Percentiles rank a stretch among this genome's conserved stretches.
Evolutionary conservation across 2,329 filamentous ascomycete species (phyloP).

Genomic region (Aspergillus sp.): DNA sequence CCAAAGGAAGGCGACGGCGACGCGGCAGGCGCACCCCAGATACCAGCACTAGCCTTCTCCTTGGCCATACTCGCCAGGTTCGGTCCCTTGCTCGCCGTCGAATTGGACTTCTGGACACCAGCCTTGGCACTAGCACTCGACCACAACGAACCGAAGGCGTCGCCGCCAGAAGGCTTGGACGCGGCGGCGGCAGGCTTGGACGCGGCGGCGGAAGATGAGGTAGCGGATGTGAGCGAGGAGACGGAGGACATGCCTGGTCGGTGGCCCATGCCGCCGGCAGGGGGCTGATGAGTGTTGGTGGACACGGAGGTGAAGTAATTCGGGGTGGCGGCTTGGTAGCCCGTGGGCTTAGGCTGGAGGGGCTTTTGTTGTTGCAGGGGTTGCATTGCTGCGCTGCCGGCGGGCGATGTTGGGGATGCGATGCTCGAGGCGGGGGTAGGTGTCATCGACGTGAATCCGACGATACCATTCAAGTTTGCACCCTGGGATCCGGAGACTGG

Average conservation of each 20-base stretch:
- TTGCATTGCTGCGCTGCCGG: constrained; percentile 47
- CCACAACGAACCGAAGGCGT: constrained; percentile 88
- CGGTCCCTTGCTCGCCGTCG: constrained; percentile 57
- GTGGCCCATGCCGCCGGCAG: constrained; percentile 18
- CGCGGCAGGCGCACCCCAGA: constrained; percentile 73
- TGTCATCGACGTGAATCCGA: constrained; percentile 72
- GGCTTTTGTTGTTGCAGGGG: constrained; percentile 34
- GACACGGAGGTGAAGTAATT: constrained; percentile 91
- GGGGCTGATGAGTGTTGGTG: constrained; percentile 25
- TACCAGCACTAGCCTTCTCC: constrained; percentile 88
- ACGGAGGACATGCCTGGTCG: constrained; percentile 29
- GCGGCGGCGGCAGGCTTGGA: constrained; percentile 45
- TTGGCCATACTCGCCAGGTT: constrained; percentile 94
- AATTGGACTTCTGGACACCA: constrained; percentile 65
- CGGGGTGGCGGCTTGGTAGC: constrained; percentile 70
- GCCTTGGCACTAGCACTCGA: constrained; percentile 60
- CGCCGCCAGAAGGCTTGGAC: constrained; percentile 54
- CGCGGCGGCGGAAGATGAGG: constrained; percentile 32
- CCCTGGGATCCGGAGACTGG: constrained; percentile 78
- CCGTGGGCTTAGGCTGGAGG: constrained; percentile 48
- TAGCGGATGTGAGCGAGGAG: constrained; percentile 32
- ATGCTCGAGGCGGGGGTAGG: constrained; percentile 55
- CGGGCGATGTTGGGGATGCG: constrained; percentile 57
- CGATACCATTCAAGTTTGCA: constrained; percentile 71
- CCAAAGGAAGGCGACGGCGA: constrained; percentile 42